Evolutionary conservation across 352 stramenopile species (phyloP).

Genomic region (Lagenidium sp.): DNA sequence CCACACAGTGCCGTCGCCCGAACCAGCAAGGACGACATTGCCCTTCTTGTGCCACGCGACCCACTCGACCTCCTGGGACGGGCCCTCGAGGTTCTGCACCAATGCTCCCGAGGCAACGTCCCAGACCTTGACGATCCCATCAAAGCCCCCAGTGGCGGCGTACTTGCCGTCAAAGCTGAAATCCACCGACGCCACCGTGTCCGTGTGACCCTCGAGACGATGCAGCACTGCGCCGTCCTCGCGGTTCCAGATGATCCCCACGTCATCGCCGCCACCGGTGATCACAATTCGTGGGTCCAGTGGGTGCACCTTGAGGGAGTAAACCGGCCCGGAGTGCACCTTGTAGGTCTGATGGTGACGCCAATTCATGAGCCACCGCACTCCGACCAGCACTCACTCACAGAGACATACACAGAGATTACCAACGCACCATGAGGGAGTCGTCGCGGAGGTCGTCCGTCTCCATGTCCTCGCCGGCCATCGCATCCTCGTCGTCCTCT

Average conservation of each 20-base stretch:
- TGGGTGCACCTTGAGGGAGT: conserved; percentile 76
- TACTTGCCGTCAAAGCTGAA: conserved; percentile 87
- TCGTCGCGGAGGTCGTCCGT: conserved; percentile 9
- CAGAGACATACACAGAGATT: too few relatives aligned
- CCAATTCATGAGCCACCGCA: background rate
- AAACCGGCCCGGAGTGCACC: conserved; percentile 70
- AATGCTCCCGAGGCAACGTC: conserved; percentile 74
- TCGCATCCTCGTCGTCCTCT: conserved; percentile 74
- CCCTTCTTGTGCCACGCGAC: conserved; percentile 88
- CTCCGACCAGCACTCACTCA: too few relatives aligned
- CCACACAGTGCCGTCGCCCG: conserved; percentile 85
- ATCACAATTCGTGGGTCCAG: conserved; percentile 74
- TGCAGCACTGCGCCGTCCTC: conserved; percentile 73
- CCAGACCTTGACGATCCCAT: conserved; percentile 86
- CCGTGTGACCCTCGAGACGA: conserved; percentile 65
- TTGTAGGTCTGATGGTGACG: conserved; percentile 45
- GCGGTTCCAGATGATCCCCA: conserved; percentile 81
- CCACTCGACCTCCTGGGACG: conserved; percentile 88
- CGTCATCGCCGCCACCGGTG: conserved; percentile 77
- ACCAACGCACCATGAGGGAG: conserved; percentile 16
- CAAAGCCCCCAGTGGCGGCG: conserved; percentile 78
- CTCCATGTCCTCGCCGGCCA: conserved; percentile 23
- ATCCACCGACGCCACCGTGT: conserved; percentile 76
- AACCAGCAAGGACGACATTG: conserved; percentile 85
- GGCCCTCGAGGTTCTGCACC: conserved; percentile 78